Conservation (phyloP, 371 early-diverging fungal genomes). For the Dichotomocladium elegans region DNA sequence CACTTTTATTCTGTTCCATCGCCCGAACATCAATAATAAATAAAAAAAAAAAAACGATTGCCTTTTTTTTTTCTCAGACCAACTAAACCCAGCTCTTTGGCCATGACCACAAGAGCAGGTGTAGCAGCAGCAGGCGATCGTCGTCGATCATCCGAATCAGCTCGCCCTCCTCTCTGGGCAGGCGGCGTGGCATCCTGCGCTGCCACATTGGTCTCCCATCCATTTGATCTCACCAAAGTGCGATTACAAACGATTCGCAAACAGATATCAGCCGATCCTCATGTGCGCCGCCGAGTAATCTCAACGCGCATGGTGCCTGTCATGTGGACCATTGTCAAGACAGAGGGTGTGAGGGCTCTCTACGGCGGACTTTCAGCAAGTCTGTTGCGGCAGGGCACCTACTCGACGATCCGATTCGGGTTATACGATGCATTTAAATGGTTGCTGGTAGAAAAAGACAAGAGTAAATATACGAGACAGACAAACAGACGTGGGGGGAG, state of each 20-base stretch:
- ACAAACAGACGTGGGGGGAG: no score
- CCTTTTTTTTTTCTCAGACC: no score
- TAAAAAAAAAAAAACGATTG: no score
- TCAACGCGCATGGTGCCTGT: slow-evolving; percentile 37
- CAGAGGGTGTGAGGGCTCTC: slow-evolving; percentile 48
- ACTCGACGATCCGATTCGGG: slow-evolving; percentile 70
- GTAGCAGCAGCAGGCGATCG: no score
- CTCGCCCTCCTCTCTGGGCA: slow-evolving; percentile 54
- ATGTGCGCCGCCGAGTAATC: slow-evolving; percentile 18
- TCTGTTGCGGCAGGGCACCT: slow-evolving; percentile 65
- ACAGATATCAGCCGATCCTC: not conserved
- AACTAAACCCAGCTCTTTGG: no score
- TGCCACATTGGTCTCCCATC: slow-evolving; percentile 69
- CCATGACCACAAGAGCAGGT: no score
- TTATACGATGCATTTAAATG: slow-evolving; percentile 61
- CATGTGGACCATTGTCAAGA: slow-evolving; percentile 31
- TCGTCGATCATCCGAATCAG: not conserved
- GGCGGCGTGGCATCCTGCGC: slow-evolving; percentile 59
- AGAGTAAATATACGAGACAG: no score
- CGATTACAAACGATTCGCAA: slow-evolving; percentile 61
- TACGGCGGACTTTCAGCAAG: slow-evolving; percentile 65
- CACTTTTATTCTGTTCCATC: slow-evolving; percentile 26
- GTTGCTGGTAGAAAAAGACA: slow-evolving; percentile 34
- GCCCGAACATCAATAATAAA: no score
- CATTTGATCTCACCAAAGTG: slow-evolving; percentile 75